Conservation (phyloP, 768 basidiomycete species). For the Hygrocybe coccinea region DNA sequence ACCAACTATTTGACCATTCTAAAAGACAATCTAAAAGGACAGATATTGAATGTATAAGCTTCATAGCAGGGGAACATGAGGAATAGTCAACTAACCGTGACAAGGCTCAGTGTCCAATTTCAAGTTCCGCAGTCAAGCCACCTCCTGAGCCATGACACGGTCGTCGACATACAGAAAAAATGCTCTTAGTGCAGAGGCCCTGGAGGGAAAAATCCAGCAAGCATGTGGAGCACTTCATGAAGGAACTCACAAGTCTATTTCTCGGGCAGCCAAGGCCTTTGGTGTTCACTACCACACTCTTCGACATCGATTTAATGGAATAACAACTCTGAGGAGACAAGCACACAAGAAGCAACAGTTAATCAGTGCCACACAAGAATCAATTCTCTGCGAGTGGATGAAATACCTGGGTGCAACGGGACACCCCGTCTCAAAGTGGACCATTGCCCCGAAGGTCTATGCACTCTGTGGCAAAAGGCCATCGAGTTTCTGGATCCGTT, state of each 20-base stretch:
- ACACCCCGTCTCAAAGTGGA: conserved; percentile 4
- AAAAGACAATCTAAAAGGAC: too few relatives aligned
- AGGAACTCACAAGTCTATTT: not conserved
- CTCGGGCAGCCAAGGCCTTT: not conserved
- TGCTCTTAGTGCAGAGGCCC: not conserved
- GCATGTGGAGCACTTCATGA: not conserved
- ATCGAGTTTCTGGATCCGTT: conserved; percentile 10
- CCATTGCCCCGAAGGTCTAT: too few relatives aligned
- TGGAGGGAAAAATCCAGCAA: not conserved
- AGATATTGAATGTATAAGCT: too few relatives aligned
- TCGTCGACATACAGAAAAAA: too few relatives aligned
- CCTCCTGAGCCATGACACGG: too few relatives aligned
- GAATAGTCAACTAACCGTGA: too few relatives aligned
- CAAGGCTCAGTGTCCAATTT: too few relatives aligned
- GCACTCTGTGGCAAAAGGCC: not conserved
- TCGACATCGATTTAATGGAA: not conserved
- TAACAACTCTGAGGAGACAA: not conserved
- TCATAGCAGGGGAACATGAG: too few relatives aligned
- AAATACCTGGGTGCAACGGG: conserved; percentile 4
- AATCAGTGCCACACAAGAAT: conserved; percentile 9
- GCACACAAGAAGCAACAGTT: conserved; percentile 9
- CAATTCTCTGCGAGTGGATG: conserved; percentile 14
- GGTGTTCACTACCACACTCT: not conserved
- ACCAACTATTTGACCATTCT: too few relatives aligned
- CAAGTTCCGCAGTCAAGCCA: too few relatives aligned